Evolutionary conservation across 768 basidiomycete species (phyloP).

Genomic region (Aureoboletus auriporus): DNA sequence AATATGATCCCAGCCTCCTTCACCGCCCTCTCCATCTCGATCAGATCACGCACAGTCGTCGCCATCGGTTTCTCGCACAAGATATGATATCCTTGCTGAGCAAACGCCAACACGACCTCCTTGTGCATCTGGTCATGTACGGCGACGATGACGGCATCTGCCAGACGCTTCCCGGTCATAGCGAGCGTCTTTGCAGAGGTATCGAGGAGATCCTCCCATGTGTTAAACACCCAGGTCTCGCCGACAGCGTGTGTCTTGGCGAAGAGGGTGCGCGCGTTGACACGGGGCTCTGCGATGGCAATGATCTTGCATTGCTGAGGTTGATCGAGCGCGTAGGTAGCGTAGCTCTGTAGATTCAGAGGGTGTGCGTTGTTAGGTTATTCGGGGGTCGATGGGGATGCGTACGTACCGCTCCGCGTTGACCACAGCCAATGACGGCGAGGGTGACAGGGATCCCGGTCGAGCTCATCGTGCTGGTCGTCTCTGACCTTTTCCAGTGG

Average conservation of each 20-base stretch:
- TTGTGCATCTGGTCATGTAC: constrained; percentile 80
- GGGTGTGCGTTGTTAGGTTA: neutral
- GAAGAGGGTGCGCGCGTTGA: constrained; percentile 57
- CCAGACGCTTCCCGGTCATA: constrained; percentile 64
- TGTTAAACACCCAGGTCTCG: constrained; percentile 61
- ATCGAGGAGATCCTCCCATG: constrained; percentile 66
- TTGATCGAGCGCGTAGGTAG: constrained; percentile 52
- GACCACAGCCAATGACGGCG: constrained; percentile 79
- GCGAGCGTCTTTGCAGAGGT: constrained; percentile 65
- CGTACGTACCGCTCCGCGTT: constrained; percentile 65
- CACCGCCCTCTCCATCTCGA: constrained; percentile 71
- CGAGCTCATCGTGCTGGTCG: constrained; percentile 18
- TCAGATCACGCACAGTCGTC: constrained; percentile 64
- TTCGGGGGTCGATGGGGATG: neutral
- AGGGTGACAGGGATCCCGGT: constrained; percentile 51
- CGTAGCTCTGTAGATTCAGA: constrained; percentile 47
- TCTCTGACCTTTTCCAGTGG: constrained; percentile 12
- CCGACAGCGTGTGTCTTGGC: constrained; percentile 58
- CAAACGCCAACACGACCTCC: constrained; percentile 71
- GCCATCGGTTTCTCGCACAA: constrained; percentile 95
- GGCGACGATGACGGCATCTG: constrained; percentile 77
- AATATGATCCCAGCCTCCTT: constrained; percentile 71
- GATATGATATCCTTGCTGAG: constrained; percentile 80
- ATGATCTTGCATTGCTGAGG: constrained; percentile 73
- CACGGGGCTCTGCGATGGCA: constrained; percentile 81